Evolutionary conservation across 2,329 filamentous ascomycete species (phyloP).

Genomic region (Aureobasidium mangrovei): DNA sequence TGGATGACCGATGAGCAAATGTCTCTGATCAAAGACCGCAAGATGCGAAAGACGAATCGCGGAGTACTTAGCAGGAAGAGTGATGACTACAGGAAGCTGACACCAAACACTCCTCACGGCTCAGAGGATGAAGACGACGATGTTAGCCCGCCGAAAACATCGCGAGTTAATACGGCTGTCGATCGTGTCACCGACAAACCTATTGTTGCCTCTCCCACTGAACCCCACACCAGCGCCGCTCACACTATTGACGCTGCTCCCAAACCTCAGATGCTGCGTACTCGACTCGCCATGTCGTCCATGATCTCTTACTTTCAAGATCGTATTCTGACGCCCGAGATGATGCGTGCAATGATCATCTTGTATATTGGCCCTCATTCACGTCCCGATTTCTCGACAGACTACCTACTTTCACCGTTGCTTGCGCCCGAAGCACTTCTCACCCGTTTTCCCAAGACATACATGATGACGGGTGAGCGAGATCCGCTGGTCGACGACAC

Average conservation of each 20-base stretch:
- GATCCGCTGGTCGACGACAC: slow-evolving; percentile 96
- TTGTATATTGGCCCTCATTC: slow-evolving; percentile 92
- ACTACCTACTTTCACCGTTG: slow-evolving; percentile 84
- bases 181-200: slow-evolving; percentile 20
- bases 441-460: slow-evolving; percentile 83
- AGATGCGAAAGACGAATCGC: slow-evolving; percentile 66
- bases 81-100: slow-evolving; percentile 77
- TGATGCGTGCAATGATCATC: slow-evolving; percentile 99
- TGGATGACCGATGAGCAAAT: slow-evolving; percentile 99
- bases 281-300: slow-evolving; percentile 86
- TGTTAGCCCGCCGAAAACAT: slow-evolving; percentile 9
- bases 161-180: neutral
- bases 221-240: slow-evolving; percentile 24
- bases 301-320: slow-evolving; percentile 99
- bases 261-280: slow-evolving; percentile 52
- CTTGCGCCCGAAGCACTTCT: slow-evolving; percentile 79
- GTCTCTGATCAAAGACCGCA: slow-evolving; percentile 79
- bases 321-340: slow-evolving; percentile 85
- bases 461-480: slow-evolving; percentile 87
- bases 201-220: slow-evolving; percentile 2
- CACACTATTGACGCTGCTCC: slow-evolving; percentile 28
- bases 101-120: slow-evolving; percentile 69
- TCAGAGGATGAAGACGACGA: slow-evolving; percentile 62
- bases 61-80: slow-evolving; percentile 77
- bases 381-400: slow-evolving; percentile 82